Evolutionary conservation across 2,329 filamentous ascomycete genomes (phyloP).

Genomic region (Xylariaceae sp.): DNA sequence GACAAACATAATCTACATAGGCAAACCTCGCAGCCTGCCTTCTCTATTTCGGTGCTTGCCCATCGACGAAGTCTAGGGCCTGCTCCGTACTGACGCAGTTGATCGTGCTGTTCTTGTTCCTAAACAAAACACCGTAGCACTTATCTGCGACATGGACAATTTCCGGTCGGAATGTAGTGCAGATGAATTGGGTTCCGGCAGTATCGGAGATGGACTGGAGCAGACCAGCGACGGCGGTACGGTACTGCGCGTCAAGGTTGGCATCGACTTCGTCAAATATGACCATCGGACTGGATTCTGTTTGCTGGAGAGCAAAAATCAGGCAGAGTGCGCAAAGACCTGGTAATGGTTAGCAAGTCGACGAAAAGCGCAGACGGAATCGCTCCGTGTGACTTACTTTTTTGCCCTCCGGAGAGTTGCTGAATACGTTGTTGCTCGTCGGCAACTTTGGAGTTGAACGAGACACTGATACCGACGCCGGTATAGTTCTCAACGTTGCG

Average conservation of each 20-base stretch:
- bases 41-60: constrained; percentile 50
- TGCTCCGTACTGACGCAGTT: constrained; percentile 84
- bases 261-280: constrained; percentile 99
- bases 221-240: constrained; percentile 88
- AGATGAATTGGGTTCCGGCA: constrained; percentile 79
- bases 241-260: constrained; percentile 96
- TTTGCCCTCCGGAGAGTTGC: constrained; percentile 94
- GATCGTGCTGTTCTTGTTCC: constrained; percentile 90
- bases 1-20: constrained; percentile 7
- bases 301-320: constrained; percentile 97
- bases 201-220: constrained; percentile 70
- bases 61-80: constrained; percentile 90
- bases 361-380: constrained; percentile 2
- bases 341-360: constrained; percentile 34
- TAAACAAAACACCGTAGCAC: constrained; percentile 93
- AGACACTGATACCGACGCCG: constrained; percentile 93
- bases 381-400: constrained; percentile 58
- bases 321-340: constrained; percentile 93
- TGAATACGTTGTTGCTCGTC: constrained; percentile 98
- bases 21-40: background rate
- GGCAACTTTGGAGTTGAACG: constrained; percentile 92
- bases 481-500: constrained; percentile 88
- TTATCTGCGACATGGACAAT: constrained; percentile 94
- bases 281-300: constrained; percentile 95
- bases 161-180: constrained; percentile 96